Evolutionary conservation across 1,284 basidiomycete species (phyloP).

Genomic region (Gymnopus androsaceus): DNA sequence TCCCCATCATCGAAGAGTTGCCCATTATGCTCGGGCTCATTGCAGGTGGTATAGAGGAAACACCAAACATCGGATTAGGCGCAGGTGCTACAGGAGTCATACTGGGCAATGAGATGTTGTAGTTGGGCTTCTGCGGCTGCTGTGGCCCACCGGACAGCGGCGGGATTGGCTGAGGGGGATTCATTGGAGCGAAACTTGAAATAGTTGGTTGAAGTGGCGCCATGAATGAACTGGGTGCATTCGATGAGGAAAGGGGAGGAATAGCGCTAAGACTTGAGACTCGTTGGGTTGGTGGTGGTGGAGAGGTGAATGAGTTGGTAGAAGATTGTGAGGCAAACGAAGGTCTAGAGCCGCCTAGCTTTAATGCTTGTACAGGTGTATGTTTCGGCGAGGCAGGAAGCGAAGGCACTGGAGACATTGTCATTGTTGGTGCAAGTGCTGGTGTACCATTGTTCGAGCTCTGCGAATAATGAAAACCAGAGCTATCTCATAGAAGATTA

Average conservation of each 20-base stretch:
- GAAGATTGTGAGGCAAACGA: neutral
- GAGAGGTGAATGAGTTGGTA: neutral
- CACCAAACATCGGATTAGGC: conserved; percentile 17
- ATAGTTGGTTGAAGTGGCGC: neutral
- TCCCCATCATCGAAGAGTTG: conserved; percentile 44
- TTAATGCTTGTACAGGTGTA: conserved; percentile 12
- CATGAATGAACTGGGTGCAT: neutral
- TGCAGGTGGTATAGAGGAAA: conserved; percentile 17
- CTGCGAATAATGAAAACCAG: neutral
- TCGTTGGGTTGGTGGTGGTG: neutral
- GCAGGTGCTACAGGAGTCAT: conserved; percentile 16
- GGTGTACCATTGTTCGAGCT: conserved; percentile 1
- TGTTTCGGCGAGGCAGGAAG: conserved; percentile 21
- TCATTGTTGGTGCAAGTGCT: conserved; percentile 9
- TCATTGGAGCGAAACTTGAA: neutral
- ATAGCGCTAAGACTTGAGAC: neutral
- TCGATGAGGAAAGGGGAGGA: neutral
- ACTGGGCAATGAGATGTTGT: conserved; percentile 49
- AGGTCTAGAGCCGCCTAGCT: neutral
- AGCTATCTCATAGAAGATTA: neutral
- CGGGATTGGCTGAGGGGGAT: conserved; percentile 15
- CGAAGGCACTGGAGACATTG: conserved; percentile 22
- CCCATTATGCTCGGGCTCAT: conserved; percentile 1
- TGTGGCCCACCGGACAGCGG: conserved; percentile 11
- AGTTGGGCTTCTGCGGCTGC: conserved; percentile 48